Conservation (phyloP, 352 stramenopile species). For the Phytophthora pini region DNA sequence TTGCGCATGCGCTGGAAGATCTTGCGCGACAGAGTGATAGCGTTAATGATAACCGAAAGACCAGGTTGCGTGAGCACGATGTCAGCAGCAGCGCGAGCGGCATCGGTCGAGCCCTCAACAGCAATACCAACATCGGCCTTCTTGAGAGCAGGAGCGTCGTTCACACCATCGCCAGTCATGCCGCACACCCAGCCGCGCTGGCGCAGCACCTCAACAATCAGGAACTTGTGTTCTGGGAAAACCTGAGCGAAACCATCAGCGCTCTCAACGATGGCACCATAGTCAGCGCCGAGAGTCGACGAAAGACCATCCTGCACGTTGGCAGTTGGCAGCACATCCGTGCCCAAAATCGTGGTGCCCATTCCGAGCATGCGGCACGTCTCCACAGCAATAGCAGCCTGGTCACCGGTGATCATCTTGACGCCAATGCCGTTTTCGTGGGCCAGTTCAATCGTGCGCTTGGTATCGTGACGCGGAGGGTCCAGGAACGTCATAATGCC, state of each 20-base stretch:
- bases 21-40: slow-evolving; percentile 89
- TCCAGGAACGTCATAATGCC: slow-evolving; percentile 97
- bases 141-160: slow-evolving; percentile 74
- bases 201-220: slow-evolving; percentile 89
- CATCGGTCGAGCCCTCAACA: slow-evolving; percentile 87
- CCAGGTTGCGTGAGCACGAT: slow-evolving; percentile 95
- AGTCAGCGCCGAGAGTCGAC: slow-evolving; percentile 53
- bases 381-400: slow-evolving; percentile 93
- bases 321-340: slow-evolving; percentile 68
- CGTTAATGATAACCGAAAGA: slow-evolving; percentile 92
- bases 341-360: slow-evolving; percentile 87
- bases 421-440: slow-evolving; percentile 93
- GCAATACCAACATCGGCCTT: slow-evolving; percentile 81
- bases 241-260: slow-evolving; percentile 96
- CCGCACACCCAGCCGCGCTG: slow-evolving; percentile 77
- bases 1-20: slow-evolving; percentile 96
- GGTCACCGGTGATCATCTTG: slow-evolving; percentile 98
- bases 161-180: slow-evolving; percentile 82
- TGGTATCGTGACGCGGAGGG: slow-evolving; percentile 95
- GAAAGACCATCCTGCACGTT: slow-evolving; percentile 75
- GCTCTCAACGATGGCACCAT: slow-evolving; percentile 89
- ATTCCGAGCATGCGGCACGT: slow-evolving; percentile 93
- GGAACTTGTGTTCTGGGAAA: slow-evolving; percentile 92
- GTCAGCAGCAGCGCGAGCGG: slow-evolving; percentile 90
- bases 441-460: slow-evolving; percentile 92